A percentile compares a stretch with the other conserved stretches of the same genome.
Conservation (phyloP, 495 filamentous ascomycete genomes). For the Diplogelasinospora grovesii region DNA sequence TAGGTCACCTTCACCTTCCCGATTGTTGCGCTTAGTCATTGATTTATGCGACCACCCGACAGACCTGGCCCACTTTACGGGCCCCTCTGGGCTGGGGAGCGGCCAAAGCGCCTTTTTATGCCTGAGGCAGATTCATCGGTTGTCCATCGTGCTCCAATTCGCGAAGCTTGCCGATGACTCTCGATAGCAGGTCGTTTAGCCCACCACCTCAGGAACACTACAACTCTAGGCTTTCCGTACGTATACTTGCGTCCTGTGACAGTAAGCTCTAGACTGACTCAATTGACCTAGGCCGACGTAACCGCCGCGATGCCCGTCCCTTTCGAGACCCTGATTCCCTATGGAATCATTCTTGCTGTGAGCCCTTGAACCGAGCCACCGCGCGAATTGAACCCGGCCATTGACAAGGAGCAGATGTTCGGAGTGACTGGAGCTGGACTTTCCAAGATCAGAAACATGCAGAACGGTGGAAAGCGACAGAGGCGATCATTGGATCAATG, state of each 20-base stretch:
- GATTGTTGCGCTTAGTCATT: no score
- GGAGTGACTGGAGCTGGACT: constrained; percentile 72
- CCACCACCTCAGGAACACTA: no score
- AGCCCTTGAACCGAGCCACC: constrained; percentile 33
- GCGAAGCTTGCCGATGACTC: constrained; percentile 10
- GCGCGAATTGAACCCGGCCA: constrained; percentile 12
- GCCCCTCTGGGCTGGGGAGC: neutral
- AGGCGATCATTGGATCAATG: constrained; percentile 83
- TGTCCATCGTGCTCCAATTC: constrained; percentile 7
- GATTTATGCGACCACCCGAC: no score
- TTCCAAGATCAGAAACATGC: constrained; percentile 62
- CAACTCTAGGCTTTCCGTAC: no score
- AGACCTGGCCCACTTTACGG: no score
- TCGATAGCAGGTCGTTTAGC: no score
- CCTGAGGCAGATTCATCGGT: constrained; percentile 11
- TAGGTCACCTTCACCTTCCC: no score
- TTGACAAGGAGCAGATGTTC: constrained; percentile 67
- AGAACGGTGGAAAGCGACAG: constrained; percentile 82
- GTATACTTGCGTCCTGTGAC: constrained; percentile 3
- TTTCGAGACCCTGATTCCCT: constrained; percentile 92
- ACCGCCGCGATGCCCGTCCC: constrained; percentile 76
- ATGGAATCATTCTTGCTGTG: constrained; percentile 83
- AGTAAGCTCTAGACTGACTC: no score
- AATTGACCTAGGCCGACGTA: constrained; percentile 17
- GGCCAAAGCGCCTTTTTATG: neutral